Conservation (phyloP, 148 eudicot species). For the Polygonum maritimum region DNA sequence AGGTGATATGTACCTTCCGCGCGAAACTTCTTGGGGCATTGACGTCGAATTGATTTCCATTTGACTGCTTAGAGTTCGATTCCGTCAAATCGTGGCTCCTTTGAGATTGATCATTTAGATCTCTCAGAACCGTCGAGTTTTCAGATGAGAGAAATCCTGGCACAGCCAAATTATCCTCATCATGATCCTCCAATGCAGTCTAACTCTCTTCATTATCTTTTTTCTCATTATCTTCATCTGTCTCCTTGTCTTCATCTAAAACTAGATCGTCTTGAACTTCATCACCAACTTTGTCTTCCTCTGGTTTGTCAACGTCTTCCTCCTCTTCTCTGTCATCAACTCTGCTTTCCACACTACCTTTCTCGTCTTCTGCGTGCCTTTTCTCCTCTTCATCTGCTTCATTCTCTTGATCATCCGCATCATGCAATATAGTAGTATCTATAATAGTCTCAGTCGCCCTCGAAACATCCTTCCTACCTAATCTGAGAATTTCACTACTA, state of each 20-base stretch:
- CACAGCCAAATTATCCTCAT: conserved; percentile 16
- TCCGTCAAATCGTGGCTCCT: conserved; percentile 21
- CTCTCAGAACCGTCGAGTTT: conserved; percentile 24
- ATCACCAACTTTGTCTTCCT: background rate
- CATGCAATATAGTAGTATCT: conserved; percentile 13
- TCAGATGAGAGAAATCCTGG: conserved; percentile 19
- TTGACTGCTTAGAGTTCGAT: background rate
- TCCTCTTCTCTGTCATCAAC: conserved; percentile 30
- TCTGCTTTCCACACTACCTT: conserved; percentile 28
- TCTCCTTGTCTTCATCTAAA: conserved; percentile 10
- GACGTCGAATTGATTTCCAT: background rate
- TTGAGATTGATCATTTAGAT: conserved; percentile 11
- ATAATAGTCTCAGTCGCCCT: background rate
- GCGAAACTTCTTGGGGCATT: background rate
- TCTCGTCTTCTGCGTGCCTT: conserved; percentile 35
- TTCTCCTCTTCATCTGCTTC: conserved; percentile 34
- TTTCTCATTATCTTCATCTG: conserved; percentile 11
- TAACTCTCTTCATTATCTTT: conserved; percentile 29
- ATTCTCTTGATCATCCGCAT: conserved; percentile 48
- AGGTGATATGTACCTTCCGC: background rate
- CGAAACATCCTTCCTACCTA: conserved; percentile 68
- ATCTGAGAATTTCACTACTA: conserved; percentile 25
- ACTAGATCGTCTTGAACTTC: background rate
- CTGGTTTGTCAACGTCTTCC: conserved; percentile 22
- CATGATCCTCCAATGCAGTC: conserved; percentile 29